Conservation (phyloP, 257 asterid genomes). For the Scutellaria baicalensis region DNA sequence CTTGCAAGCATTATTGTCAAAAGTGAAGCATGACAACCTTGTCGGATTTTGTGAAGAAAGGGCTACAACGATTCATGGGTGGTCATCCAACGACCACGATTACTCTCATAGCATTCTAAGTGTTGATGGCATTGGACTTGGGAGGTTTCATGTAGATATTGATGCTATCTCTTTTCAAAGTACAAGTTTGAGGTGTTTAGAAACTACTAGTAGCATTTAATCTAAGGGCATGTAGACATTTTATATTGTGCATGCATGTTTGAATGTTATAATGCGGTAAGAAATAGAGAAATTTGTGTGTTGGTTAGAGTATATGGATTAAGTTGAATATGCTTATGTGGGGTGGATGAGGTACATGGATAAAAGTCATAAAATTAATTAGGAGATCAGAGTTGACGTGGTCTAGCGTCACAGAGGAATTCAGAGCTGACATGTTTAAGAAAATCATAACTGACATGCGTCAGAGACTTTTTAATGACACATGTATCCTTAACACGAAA, state of each 20-base stretch:
- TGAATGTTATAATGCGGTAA: neutral
- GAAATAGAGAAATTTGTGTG: neutral
- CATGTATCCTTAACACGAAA: no score
- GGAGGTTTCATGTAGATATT: conserved; percentile 51
- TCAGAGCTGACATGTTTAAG: no score
- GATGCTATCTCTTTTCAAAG: conserved; percentile 35
- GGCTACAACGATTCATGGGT: neutral
- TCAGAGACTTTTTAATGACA: no score
- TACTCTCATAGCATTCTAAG: conserved; percentile 40
- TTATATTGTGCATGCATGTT: neutral
- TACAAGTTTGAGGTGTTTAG: conserved; percentile 60
- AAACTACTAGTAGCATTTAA: conserved; percentile 16
- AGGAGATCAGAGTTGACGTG: no score
- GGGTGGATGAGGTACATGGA: no score
- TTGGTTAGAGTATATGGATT: neutral
- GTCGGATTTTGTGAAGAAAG: conserved; percentile 61
- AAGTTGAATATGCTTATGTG: neutral
- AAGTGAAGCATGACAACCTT: conserved; percentile 63
- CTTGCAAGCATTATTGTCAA: conserved; percentile 43
- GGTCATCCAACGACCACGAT: neutral
- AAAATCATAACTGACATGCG: no score
- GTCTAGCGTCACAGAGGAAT: no score
- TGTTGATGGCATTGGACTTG: conserved; percentile 49
- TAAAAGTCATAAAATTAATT: no score
- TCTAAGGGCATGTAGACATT: no score